Conservation (phyloP, 2,329 filamentous ascomycete species). For the Rosellinia necatrix region DNA sequence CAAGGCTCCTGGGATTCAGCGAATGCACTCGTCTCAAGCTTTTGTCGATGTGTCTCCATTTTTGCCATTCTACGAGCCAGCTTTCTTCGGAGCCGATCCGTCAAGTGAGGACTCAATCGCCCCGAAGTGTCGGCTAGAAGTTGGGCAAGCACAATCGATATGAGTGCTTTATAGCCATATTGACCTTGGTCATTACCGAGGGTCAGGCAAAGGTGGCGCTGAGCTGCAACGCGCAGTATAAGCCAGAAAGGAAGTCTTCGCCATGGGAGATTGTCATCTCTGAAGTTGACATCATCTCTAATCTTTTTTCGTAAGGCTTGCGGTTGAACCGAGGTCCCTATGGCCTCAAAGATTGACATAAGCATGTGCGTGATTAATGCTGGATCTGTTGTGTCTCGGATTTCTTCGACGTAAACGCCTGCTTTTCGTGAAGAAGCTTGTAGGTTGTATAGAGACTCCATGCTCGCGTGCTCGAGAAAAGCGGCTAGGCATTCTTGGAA, state of each 20-base stretch:
- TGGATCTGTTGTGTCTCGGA: slow-evolving; percentile 61
- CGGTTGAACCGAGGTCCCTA: slow-evolving; percentile 48
- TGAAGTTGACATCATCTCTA: slow-evolving; percentile 64
- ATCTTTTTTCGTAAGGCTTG: slow-evolving; percentile 59
- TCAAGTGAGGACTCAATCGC: slow-evolving; percentile 41
- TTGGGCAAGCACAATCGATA: slow-evolving; percentile 52
- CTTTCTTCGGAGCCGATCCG: slow-evolving; percentile 54
- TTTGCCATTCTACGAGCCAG: slow-evolving; percentile 63
- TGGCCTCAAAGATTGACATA: slow-evolving; percentile 61
- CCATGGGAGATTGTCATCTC: slow-evolving; percentile 59
- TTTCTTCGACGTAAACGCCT: slow-evolving; percentile 52
- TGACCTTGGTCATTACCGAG: slow-evolving; percentile 49
- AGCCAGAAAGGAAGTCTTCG: slow-evolving; percentile 66
- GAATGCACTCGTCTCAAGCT: not conserved
- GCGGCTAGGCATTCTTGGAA: slow-evolving; percentile 55
- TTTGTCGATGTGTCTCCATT: slow-evolving; percentile 46
- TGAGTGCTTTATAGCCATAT: slow-evolving; percentile 61
- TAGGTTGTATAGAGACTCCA: slow-evolving; percentile 58
- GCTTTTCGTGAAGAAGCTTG: slow-evolving; percentile 58
- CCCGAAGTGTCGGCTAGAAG: slow-evolving; percentile 49
- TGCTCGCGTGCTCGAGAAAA: slow-evolving; percentile 62
- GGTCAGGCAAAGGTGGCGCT: slow-evolving; percentile 53
- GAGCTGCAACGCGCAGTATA: slow-evolving; percentile 60
- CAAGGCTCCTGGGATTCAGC: too few relatives aligned
- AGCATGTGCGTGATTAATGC: slow-evolving; percentile 63